A percentile compares a stretch with the other conserved stretches of the same genome.
phyloP scores from a whole-genome alignment of 2,329 filamentous ascomycete species.

The Fusarium beomiforme region DNA sequence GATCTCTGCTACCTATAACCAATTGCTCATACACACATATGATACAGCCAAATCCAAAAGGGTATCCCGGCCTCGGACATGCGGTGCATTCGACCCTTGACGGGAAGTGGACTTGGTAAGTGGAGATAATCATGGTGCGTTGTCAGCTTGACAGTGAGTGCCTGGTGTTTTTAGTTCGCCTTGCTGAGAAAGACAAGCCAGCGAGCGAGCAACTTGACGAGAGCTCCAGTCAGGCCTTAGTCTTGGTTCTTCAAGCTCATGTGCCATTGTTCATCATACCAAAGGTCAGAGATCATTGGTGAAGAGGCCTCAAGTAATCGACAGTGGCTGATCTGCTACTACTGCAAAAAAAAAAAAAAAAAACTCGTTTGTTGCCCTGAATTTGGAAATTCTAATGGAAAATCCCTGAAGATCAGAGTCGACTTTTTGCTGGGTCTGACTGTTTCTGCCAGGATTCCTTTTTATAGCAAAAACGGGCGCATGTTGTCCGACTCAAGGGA shows the following conservation, averaged over 20 bases:
- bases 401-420: constrained; percentile 9
- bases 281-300: background rate
- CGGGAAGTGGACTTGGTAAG: constrained; percentile 20
- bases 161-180: constrained; percentile 4
- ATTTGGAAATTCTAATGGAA: constrained; percentile 12
- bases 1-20: background rate
- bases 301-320: constrained; percentile 1
- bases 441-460: constrained; percentile 13
- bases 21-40: constrained; percentile 6
- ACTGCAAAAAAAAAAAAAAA: background rate
- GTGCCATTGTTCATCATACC: constrained; percentile 3
- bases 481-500: constrained; percentile 8
- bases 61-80: constrained; percentile 24
- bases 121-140: constrained; percentile 20
- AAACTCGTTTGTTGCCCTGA: constrained; percentile 5
- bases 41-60: constrained; percentile 12
- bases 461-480: constrained; percentile 18
- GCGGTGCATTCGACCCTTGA: constrained; percentile 17
- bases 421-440: constrained; percentile 2
- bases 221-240: background rate
- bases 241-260: background rate
- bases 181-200: background rate
- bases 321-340: background rate
- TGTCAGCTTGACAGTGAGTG: constrained; percentile 20
- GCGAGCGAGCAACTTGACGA: background rate